A percentile compares a stretch with the other conserved stretches of the same genome.
phyloP scores from a whole-genome alignment of 1,284 basidiomycete species.

The Trametes hirsuta region DNA sequence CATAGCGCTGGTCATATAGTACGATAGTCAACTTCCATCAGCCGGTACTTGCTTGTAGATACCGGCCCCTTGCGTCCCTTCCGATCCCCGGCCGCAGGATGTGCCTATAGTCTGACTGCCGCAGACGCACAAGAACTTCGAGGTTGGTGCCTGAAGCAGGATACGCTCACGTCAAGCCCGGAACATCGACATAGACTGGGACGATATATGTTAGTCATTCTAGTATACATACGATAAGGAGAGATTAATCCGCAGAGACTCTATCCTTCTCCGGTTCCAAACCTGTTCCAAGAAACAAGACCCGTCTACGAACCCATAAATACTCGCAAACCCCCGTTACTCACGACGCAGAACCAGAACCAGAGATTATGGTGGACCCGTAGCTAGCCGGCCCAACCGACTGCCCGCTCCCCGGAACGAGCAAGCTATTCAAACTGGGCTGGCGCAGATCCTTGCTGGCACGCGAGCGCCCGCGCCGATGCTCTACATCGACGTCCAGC shows the following conservation, averaged over 20 bases:
- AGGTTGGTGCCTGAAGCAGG: too few relatives aligned
- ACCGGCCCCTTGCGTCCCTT: too few relatives aligned
- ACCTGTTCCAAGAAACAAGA: slow-evolving; percentile 1
- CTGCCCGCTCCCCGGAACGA: background rate
- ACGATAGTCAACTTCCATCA: background rate
- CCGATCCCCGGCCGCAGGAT: too few relatives aligned
- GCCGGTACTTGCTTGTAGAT: too few relatives aligned
- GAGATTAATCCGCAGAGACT: slow-evolving; percentile 10
- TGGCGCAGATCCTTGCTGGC: slow-evolving; percentile 39
- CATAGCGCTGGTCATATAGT: background rate
- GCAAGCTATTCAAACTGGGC: slow-evolving; percentile 13
- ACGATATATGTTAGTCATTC: slow-evolving; percentile 9
- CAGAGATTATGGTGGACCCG: slow-evolving; percentile 6
- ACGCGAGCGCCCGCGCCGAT: slow-evolving; percentile 40
- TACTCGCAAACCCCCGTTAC: background rate
- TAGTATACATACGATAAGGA: slow-evolving; percentile 23
- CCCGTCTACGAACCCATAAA: background rate
- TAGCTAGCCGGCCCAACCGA: slow-evolving; percentile 16
- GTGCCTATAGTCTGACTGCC: too few relatives aligned
- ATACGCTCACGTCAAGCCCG: too few relatives aligned
- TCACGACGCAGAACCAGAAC: background rate
- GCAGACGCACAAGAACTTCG: too few relatives aligned
- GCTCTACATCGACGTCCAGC: slow-evolving; percentile 25
- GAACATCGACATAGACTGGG: background rate
- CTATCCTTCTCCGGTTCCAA: background rate